Conservation (phyloP, 805 yeast species). For the Metschnikowia colocasiae region DNA sequence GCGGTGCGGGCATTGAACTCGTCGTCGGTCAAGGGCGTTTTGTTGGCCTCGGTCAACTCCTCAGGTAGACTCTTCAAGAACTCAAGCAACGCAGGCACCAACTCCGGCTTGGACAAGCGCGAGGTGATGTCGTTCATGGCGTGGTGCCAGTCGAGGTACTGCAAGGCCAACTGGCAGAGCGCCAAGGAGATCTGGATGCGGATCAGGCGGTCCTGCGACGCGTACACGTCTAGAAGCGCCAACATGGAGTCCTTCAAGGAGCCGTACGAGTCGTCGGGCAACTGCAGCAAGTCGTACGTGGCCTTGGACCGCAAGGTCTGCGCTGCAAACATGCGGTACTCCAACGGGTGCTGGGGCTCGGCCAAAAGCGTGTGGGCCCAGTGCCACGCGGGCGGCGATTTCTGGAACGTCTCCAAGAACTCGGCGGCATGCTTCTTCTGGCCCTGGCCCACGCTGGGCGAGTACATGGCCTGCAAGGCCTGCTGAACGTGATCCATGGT, state of each 20-base stretch:
- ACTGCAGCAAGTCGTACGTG: slow-evolving; percentile 75
- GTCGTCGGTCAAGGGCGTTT: slow-evolving; percentile 75
- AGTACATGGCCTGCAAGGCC: slow-evolving; percentile 43
- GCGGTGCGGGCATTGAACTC: slow-evolving; percentile 66
- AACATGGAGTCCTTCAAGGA: slow-evolving; percentile 69
- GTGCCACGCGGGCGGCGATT: slow-evolving; percentile 79
- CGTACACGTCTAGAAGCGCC: slow-evolving; percentile 48
- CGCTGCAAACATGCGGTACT: slow-evolving; percentile 76
- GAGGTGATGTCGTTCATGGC: slow-evolving; percentile 67
- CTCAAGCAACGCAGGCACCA: slow-evolving; percentile 56
- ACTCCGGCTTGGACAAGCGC: slow-evolving; percentile 38
- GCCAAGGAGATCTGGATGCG: slow-evolving; percentile 81
- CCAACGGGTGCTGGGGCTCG: slow-evolving; percentile 37
- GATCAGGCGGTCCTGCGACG: slow-evolving; percentile 48
- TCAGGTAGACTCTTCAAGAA: slow-evolving; percentile 88
- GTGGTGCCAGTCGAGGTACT: slow-evolving; percentile 65
- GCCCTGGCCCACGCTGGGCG: slow-evolving; percentile 36
- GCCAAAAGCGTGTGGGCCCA: slow-evolving; percentile 54
- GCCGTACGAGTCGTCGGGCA: slow-evolving; percentile 49
- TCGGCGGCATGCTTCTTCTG: slow-evolving; percentile 48
- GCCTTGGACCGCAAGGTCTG: slow-evolving; percentile 86
- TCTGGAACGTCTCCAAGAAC: slow-evolving; percentile 78
- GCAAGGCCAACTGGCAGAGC: slow-evolving; percentile 77
- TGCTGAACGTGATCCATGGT: not conserved
- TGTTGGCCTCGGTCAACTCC: slow-evolving; percentile 74